Base-by-base conservation (phyloP, 148 eudicot species). In the Camellia sinensis region DNA sequence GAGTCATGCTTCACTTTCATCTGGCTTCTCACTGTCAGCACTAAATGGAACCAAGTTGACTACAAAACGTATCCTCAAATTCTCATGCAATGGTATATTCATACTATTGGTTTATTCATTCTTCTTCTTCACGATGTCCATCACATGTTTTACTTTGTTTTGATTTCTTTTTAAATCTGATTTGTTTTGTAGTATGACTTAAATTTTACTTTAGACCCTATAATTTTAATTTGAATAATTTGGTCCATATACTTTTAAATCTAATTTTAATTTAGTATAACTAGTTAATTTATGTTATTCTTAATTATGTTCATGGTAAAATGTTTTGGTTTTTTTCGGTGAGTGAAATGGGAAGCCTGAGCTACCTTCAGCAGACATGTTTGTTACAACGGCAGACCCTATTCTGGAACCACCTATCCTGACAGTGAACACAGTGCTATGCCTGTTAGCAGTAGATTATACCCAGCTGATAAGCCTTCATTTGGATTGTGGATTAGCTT, bases 331-430 rank as follows among this genome's bases (percentile, higher is more conserved):
- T 11, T 67, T 75, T 80, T 50, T 15, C 56, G 13, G 53, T 29
- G 14, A 50, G n/a, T 37, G 3, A 0, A 53, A 22, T 13, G 77
- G 61, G 50, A 71, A 65, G 46, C 70, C 10, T 19, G 86, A 84
- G 67, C 81, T 87, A 14, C 87, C 87, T 1, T 21, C 73, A 5
- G 83, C 85, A 71, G 89, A 87, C 76, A 73, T 87, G 71, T 87
- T 87, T 60, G 86, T 87, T 0, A 82, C 87, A n/a, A 87, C 89
- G 1, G 84, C 87, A 7, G 89, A 87, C n/a, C 71, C 89, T 3
- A 61, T 59, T 5, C 71, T 86, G 19, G 86, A 87, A 75, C 89
- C 89, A 0, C 84, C 85, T 17, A 79, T 87, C 8, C 19, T 87
- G 7, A 84, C 87, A 0, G 78, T 82, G 76, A 87, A 87, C 85